These are phyloP conservation scores for Cytospora chrysosperma DNA, from an alignment of 2,329 filamentous ascomycete genomes.

Conservation along the genomic window DNA sequence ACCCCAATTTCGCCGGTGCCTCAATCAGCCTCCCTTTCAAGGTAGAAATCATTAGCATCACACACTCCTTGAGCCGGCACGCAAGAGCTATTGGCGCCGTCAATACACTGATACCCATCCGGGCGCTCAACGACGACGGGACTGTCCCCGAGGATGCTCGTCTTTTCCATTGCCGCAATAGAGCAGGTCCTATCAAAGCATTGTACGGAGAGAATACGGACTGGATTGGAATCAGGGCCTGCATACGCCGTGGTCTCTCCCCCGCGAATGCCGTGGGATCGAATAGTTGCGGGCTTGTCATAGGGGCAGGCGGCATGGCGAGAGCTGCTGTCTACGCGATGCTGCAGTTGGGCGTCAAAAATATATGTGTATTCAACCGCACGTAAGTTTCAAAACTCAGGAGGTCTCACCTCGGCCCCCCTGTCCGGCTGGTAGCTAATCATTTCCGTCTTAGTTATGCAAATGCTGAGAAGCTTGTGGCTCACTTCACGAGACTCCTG, in stretches of 20 bases:
- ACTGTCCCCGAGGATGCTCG: slow-evolving; percentile 56
- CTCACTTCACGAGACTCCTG: slow-evolving; percentile 65
- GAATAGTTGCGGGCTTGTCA: slow-evolving; percentile 55
- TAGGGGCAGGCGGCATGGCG: slow-evolving; percentile 74
- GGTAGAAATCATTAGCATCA: slow-evolving; percentile 66
- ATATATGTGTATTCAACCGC: slow-evolving; percentile 73
- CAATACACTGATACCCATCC: slow-evolving; percentile 72
- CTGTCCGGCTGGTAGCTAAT: slow-evolving; percentile 5
- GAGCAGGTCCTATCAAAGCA: slow-evolving; percentile 64
- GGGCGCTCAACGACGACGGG: slow-evolving; percentile 56
- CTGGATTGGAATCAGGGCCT: slow-evolving; percentile 76
- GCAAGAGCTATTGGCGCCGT: slow-evolving; percentile 73
- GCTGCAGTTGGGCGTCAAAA: slow-evolving; percentile 72
- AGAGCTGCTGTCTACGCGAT: slow-evolving; percentile 76
- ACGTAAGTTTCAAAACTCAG: slow-evolving; percentile 41
- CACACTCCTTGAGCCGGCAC: slow-evolving; percentile 69
- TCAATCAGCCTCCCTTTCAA: slow-evolving; percentile 75
- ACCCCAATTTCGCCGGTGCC: slow-evolving; percentile 68
- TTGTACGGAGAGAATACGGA: slow-evolving; percentile 80
- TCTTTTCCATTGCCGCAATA: slow-evolving; percentile 55
- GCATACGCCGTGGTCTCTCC: slow-evolving; percentile 69
- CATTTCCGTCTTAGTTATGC: slow-evolving; percentile 31
- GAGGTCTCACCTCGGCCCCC: too few relatives aligned
- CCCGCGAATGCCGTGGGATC: slow-evolving; percentile 66
- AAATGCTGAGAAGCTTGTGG: slow-evolving; percentile 66